Percentiles rank a stretch among this genome's conserved stretches.
Evolutionary conservation across 2,329 filamentous ascomycete genomes (phyloP).

Genomic region (Pseudogymnoascus sp.): DNA sequence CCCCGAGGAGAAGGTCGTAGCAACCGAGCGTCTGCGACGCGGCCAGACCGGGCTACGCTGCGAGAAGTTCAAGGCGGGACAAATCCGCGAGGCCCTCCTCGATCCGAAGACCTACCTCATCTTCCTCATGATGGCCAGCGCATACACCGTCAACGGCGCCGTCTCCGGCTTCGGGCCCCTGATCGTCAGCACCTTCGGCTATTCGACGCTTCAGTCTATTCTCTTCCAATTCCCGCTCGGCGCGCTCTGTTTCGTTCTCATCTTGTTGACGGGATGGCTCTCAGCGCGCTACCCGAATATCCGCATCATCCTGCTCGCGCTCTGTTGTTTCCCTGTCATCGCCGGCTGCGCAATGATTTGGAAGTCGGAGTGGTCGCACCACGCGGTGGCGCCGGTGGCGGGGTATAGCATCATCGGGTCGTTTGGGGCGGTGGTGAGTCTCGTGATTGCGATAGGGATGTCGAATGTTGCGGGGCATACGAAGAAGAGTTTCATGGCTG

Average conservation of each 20-base stretch:
- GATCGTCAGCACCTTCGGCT: slow-evolving; percentile 67
- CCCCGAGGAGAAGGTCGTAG: slow-evolving; percentile 54
- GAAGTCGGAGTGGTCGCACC: slow-evolving; percentile 54
- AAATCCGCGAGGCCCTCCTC: slow-evolving; percentile 50
- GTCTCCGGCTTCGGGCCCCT: slow-evolving; percentile 65
- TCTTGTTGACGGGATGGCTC: slow-evolving; percentile 60
- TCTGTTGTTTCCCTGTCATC: slow-evolving; percentile 67
- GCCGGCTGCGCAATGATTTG: slow-evolving; percentile 70
- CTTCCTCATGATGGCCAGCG: slow-evolving; percentile 61
- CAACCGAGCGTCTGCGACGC: slow-evolving; percentile 55
- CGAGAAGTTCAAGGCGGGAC: slow-evolving; percentile 51
- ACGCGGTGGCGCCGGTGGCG: slow-evolving; percentile 58
- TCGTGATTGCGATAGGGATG: slow-evolving; percentile 52
- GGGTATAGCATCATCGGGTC: slow-evolving; percentile 69
- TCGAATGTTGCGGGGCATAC: slow-evolving; percentile 70
- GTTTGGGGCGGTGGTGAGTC: slow-evolving; percentile 63
- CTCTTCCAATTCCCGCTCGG: slow-evolving; percentile 71
- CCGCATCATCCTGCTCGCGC: slow-evolving; percentile 56
- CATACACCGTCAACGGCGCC: slow-evolving; percentile 56
- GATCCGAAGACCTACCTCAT: slow-evolving; percentile 61
- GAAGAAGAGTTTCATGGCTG: slow-evolving; percentile 72
- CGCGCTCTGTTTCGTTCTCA: slow-evolving; percentile 58
- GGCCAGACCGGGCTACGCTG: slow-evolving; percentile 60
- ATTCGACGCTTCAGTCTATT: slow-evolving; percentile 56
- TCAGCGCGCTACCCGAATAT: slow-evolving; percentile 55